A percentile compares a stretch with the other conserved stretches of the same genome.
phyloP scores from a whole-genome alignment of 768 basidiomycete species.

The Naganishia vishniacii region DNA sequence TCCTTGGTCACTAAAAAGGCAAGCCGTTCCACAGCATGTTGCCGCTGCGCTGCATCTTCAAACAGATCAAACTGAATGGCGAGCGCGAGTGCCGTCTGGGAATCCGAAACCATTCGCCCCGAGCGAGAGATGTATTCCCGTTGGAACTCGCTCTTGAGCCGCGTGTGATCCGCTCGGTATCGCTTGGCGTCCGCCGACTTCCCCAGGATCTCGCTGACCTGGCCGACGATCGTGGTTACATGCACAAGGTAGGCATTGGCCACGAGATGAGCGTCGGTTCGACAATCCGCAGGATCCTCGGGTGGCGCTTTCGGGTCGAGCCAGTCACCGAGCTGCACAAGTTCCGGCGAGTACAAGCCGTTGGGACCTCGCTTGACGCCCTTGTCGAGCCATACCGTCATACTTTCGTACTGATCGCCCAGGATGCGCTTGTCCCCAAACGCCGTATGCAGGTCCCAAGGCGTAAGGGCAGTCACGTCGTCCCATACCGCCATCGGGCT shows the following conservation, averaged over 20 bases:
- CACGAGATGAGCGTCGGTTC: constrained; percentile 39
- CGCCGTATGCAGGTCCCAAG: constrained; percentile 33
- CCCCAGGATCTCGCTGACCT: constrained; percentile 32
- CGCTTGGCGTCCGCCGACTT: constrained; percentile 29
- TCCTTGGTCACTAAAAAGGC: constrained; percentile 26
- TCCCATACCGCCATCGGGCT: constrained; percentile 38
- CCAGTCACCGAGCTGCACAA: constrained; percentile 41
- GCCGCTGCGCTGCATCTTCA: background rate
- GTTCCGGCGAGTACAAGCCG: constrained; percentile 30
- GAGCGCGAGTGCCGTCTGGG: constrained; percentile 39
- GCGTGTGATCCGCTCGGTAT: constrained; percentile 28
- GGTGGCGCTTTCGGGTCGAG: constrained; percentile 40
- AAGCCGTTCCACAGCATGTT: constrained; percentile 22
- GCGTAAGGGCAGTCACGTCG: constrained; percentile 38
- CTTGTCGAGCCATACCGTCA: constrained; percentile 37
- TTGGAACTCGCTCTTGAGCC: constrained; percentile 31
- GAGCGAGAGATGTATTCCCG: constrained; percentile 36
- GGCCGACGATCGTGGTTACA: constrained; percentile 29
- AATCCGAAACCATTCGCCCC: constrained; percentile 39
- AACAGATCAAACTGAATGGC: constrained; percentile 39
- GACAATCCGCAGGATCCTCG: constrained; percentile 30
- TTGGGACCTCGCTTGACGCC: constrained; percentile 32
- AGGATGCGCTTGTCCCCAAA: constrained; percentile 35
- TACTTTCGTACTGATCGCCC: constrained; percentile 35
- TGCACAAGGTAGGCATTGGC: constrained; percentile 42